A percentile compares a stretch with the other conserved stretches of the same genome.
Conservation (phyloP, 169 alveolate species). For the Babesia caballi region DNA sequence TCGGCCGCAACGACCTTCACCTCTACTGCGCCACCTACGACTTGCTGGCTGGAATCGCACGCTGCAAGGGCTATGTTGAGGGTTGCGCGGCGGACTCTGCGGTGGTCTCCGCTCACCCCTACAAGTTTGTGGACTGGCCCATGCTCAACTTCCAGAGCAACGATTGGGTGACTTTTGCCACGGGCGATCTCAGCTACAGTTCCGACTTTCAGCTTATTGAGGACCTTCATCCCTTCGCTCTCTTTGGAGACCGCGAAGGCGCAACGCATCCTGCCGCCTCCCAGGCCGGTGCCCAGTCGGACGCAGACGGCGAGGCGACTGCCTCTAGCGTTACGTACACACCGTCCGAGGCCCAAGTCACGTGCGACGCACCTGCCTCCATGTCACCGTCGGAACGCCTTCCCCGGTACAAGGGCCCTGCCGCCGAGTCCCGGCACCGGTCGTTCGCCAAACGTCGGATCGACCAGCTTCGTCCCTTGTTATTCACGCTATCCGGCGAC, state of each 20-base stretch:
- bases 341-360: background rate
- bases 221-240: background rate
- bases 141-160: constrained; percentile 37
- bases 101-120: background rate
- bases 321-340: background rate
- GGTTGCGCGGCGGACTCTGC: background rate
- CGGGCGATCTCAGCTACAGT: background rate
- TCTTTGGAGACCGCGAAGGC: background rate
- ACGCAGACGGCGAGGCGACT: background rate
- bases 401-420: background rate
- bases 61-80: constrained; percentile 3
- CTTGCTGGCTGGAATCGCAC: constrained; percentile 21
- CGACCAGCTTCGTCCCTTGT: background rate
- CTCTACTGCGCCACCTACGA: constrained; percentile 26
- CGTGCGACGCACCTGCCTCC: background rate
- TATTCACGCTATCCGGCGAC: constrained; percentile 12
- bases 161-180: constrained; percentile 12
- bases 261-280: background rate
- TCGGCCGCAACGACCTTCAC: background rate
- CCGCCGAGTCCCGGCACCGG: constrained; percentile 15
- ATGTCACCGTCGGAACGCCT: background rate
- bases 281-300: background rate
- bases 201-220: constrained; percentile 9
- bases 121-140: constrained; percentile 26
- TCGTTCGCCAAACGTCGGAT: background rate